Percentiles rank a stretch among this genome's conserved stretches.
phyloP scores from a whole-genome alignment of 2,329 filamentous ascomycete genomes.

The Colletotrichum chlorophyti region DNA sequence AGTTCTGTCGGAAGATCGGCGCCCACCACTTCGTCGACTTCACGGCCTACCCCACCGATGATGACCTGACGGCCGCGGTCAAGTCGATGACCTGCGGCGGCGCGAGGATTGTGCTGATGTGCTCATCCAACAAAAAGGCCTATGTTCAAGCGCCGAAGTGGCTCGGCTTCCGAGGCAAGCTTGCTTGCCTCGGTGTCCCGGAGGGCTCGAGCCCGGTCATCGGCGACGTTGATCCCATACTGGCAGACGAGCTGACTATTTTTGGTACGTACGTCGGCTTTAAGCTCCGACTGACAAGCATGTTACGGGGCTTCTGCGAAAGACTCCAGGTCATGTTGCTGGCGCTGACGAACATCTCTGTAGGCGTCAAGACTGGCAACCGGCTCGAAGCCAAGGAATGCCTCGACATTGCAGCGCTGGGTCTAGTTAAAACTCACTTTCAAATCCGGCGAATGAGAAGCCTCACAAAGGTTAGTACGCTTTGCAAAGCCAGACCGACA shows the following conservation, averaged over 20 bases:
- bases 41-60: conserved; percentile 25
- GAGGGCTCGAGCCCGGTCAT: conserved; percentile 15
- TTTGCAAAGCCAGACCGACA: too few relatives aligned
- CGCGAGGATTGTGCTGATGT: conserved; percentile 32
- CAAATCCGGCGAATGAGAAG: conserved; percentile 26
- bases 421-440: conserved; percentile 24
- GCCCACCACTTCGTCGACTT: conserved; percentile 37
- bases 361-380: conserved; percentile 26
- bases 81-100: conserved; percentile 30
- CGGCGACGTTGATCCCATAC: conserved; percentile 19
- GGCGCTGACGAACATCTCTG: background rate
- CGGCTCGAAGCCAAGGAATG: conserved; percentile 28
- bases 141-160: conserved; percentile 33
- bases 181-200: conserved; percentile 37
- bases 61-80: conserved; percentile 15
- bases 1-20: conserved; percentile 33
- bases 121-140: conserved; percentile 31
- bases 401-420: conserved; percentile 23
- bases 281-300: too few relatives aligned
- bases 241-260: conserved; percentile 23
- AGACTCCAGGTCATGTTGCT: too few relatives aligned
- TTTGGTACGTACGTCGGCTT: conserved; percentile 27
- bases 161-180: conserved; percentile 36
- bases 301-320: background rate
- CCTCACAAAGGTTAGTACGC: conserved; percentile 21